Evolutionary conservation across 129 eudicot genomes (phyloP).

Genomic region (Kitagawia praeruptora): DNA sequence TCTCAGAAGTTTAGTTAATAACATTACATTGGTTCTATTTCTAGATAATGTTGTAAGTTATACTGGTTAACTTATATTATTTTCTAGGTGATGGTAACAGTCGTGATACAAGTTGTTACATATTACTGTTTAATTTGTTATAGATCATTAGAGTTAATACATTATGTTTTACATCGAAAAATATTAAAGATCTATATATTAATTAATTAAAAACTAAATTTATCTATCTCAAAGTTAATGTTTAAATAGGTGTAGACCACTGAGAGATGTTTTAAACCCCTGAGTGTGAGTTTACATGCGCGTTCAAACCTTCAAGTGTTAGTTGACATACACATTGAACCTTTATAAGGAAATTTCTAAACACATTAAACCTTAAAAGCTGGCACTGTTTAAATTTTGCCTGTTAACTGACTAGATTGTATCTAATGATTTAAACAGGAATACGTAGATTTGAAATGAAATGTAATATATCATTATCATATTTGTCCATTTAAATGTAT

Average conservation of each 20-base stretch:
- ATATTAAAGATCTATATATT: too few species aligned
- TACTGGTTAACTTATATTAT: background rate
- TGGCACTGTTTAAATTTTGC: background rate
- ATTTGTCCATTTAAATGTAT: too few species aligned
- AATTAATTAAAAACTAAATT: background rate
- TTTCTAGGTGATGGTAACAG: background rate
- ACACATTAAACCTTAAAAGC: background rate
- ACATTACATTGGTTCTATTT: background rate
- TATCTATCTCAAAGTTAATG: background rate
- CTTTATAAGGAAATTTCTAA: background rate
- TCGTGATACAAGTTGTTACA: background rate
- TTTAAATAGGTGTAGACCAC: background rate
- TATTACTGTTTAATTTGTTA: background rate
- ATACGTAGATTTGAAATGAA: too few species aligned
- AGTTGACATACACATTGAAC: background rate
- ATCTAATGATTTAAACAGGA: background rate
- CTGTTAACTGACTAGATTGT: background rate
- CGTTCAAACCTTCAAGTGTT: background rate
- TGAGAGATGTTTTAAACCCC: background rate
- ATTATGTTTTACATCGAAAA: background rate
- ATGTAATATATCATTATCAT: background rate
- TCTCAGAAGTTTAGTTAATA: too few species aligned
- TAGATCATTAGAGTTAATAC: background rate
- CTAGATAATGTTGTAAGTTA: background rate
- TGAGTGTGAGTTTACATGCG: background rate